Conservation (phyloP, 192 early-diverging fungal species). For the Thamnidium elegans region DNA sequence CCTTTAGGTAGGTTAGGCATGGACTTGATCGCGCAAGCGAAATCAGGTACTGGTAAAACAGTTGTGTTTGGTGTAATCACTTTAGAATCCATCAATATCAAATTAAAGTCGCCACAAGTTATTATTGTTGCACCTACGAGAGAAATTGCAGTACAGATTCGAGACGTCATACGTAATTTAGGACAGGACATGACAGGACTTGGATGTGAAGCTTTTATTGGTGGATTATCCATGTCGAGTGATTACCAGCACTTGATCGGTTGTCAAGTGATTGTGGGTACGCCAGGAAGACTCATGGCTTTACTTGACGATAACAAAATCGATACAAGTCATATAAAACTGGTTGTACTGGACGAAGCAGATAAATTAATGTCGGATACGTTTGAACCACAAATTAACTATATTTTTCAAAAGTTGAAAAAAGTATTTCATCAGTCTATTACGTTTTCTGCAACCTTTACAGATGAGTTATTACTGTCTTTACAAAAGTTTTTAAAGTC, state of each 20-base stretch:
- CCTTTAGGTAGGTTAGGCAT: slow-evolving; percentile 55
- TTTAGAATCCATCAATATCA: slow-evolving; percentile 44
- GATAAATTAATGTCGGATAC: slow-evolving; percentile 58
- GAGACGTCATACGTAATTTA: slow-evolving; percentile 48
- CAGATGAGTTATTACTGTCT: slow-evolving; percentile 39
- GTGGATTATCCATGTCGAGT: slow-evolving; percentile 46
- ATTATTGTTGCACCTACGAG: slow-evolving; percentile 60
- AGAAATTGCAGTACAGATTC: slow-evolving; percentile 63
- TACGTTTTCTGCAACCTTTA: slow-evolving; percentile 61
- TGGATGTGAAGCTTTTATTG: slow-evolving; percentile 51
- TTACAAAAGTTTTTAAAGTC: slow-evolving; percentile 41
- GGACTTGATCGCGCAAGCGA: slow-evolving; percentile 83
- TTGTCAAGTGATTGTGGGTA: slow-evolving; percentile 55
- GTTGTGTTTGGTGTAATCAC: slow-evolving; percentile 68
- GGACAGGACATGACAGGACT: slow-evolving; percentile 23
- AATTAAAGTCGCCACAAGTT: slow-evolving; percentile 19
- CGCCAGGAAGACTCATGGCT: slow-evolving; percentile 47
- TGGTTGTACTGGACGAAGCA: slow-evolving; percentile 60
- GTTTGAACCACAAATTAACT: slow-evolving; percentile 41
- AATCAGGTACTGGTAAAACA: slow-evolving; percentile 79
- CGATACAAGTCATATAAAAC: slow-evolving; percentile 34
- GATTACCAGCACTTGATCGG: slow-evolving; percentile 42
- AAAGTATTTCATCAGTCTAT: slow-evolving; percentile 46
- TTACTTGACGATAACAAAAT: slow-evolving; percentile 42
- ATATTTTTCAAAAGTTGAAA: slow-evolving; percentile 39